phyloP scores from a whole-genome alignment of 164 flowering plant genomes.

The Santalum album region DNA sequence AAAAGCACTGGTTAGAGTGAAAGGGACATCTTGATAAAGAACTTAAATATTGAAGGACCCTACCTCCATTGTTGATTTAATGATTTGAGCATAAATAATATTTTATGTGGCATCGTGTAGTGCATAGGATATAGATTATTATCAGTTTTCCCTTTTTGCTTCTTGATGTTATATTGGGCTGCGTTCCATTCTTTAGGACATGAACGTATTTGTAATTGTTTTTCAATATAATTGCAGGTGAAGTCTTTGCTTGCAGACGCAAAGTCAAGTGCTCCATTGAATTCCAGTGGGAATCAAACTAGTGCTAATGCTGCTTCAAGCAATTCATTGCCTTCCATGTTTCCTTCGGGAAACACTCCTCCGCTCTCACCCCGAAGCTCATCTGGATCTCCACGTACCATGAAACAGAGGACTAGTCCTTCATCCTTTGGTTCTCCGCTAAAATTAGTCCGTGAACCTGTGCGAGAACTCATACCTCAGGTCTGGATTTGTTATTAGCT shows the following conservation, averaged over 20 bases:
- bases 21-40: no score
- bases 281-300: slow-evolving; percentile 47
- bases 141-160: no score
- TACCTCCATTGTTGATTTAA: no score
- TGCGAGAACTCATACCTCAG: slow-evolving; percentile 86
- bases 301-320: slow-evolving; percentile 41
- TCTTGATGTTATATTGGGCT: no score
- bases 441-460: slow-evolving; percentile 77
- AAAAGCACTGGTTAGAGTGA: no score
- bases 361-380: slow-evolving; percentile 96
- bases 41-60: no score
- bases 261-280: slow-evolving; percentile 64
- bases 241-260: slow-evolving; percentile 79
- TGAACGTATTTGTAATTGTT: no score
- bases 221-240: slow-evolving; percentile 41
- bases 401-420: slow-evolving; percentile 68
- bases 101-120: no score
- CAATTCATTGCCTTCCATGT: slow-evolving; percentile 87
- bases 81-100: no score
- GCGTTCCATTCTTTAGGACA: no score
- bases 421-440: slow-evolving; percentile 81
- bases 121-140: no score
- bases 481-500: slow-evolving; percentile 19
- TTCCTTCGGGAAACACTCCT: slow-evolving; percentile 94
- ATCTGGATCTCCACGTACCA: slow-evolving; percentile 89